Evolutionary conservation across 768 basidiomycete genomes (phyloP).

Genomic region (Lentinula aciculospora): DNA sequence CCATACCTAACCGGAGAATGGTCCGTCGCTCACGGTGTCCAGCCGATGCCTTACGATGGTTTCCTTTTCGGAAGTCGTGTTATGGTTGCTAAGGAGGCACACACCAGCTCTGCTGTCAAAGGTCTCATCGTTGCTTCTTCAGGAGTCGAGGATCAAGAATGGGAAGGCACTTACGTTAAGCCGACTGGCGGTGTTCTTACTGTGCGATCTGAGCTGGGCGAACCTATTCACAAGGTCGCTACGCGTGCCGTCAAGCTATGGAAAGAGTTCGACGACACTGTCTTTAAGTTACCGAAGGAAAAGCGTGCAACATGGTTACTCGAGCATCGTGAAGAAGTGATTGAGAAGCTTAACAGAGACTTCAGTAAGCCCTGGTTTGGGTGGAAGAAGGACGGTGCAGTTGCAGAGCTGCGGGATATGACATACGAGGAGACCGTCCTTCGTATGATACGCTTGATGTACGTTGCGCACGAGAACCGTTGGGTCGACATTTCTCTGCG

Average conservation of each 20-base stretch:
- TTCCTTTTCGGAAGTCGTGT: constrained; percentile 95
- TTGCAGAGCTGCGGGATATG: constrained; percentile 90
- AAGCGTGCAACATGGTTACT: constrained; percentile 87
- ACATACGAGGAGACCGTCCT: constrained; percentile 95
- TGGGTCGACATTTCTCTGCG: constrained; percentile 92
- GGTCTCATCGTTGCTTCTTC: constrained; percentile 91
- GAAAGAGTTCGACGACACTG: constrained; percentile 97
- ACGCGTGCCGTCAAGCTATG: constrained; percentile 95
- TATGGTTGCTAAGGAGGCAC: constrained; percentile 99
- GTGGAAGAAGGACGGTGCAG: constrained; percentile 86
- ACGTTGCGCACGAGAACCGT: constrained; percentile 81
- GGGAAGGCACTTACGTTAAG: constrained; percentile 93
- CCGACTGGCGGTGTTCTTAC: constrained; percentile 96
- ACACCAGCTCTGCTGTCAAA: constrained; percentile 92
- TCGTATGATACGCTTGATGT: constrained; percentile 93
- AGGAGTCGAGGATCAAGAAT: constrained; percentile 85
- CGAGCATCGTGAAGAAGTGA: constrained; percentile 85
- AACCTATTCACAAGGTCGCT: constrained; percentile 99
- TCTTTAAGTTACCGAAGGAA: constrained; percentile 94
- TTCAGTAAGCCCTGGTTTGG: constrained; percentile 98
- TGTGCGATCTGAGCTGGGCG: constrained; percentile 95
- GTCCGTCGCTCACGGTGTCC: constrained; percentile 79
- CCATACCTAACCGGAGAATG: constrained; percentile 96
- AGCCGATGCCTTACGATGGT: constrained; percentile 98
- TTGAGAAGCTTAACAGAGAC: constrained; percentile 88